A percentile compares a stretch with the other conserved stretches of the same genome.
phyloP scores from a whole-genome alignment of 768 basidiomycete genomes.

The Podaxis sp. region DNA sequence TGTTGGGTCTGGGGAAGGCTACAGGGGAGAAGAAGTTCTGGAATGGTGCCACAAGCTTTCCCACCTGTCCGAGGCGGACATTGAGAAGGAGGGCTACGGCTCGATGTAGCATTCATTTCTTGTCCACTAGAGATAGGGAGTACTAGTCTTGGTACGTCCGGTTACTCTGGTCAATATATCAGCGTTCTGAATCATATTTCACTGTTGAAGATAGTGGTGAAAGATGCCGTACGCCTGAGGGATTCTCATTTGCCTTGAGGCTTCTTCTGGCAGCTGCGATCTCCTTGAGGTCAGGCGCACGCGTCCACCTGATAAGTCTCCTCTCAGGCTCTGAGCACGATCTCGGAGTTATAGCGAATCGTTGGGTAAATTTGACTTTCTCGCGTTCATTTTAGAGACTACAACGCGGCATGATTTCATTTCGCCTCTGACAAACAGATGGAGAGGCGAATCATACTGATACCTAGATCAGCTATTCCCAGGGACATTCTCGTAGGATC shows the following conservation, averaged over 20 bases:
- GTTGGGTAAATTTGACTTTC: neutral
- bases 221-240: neutral
- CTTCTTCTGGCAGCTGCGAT: slow-evolving; percentile 10
- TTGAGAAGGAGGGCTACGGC: neutral
- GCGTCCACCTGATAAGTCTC: neutral
- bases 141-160: neutral
- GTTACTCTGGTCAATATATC: slow-evolving; percentile 1
- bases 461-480: slow-evolving; percentile 1
- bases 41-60: neutral
- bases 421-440: slow-evolving; percentile 7
- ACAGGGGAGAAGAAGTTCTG: neutral
- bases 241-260: neutral
- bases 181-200: neutral
- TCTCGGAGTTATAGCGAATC: slow-evolving; percentile 11
- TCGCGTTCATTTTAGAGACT: slow-evolving; percentile 12
- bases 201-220: neutral
- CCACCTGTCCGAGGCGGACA: neutral
- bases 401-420: slow-evolving; percentile 1
- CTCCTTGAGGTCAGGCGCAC: slow-evolving; percentile 2
- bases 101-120: neutral
- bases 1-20: neutral
- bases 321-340: neutral
- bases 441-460: slow-evolving; percentile 1
- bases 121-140: neutral
- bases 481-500: neutral